Percentiles rank a stretch among this genome's conserved stretches.
These are phyloP conservation scores for Ehretia macrophylla DNA, from an alignment of 257 asterid species.

Conservation along the genomic window DNA sequence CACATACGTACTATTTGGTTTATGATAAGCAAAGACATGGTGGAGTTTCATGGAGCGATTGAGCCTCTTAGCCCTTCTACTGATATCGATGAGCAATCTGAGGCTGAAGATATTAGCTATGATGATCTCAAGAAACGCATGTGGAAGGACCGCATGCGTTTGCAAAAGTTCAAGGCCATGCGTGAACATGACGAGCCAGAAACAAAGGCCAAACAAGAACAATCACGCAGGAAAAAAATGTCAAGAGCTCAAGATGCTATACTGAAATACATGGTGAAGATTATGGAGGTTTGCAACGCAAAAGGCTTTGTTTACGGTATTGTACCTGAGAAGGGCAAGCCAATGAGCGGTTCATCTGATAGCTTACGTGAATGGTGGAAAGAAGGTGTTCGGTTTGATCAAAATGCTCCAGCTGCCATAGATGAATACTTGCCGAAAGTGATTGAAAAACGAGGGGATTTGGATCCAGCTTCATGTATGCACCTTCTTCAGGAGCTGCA, in stretches of 20 bases:
- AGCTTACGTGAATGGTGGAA: conserved; percentile 73
- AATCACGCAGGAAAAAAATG: conserved; percentile 50
- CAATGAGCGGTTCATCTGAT: conserved; percentile 51
- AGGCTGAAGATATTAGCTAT: conserved; percentile 41
- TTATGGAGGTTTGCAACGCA: conserved; percentile 64
- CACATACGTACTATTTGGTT: too few species aligned
- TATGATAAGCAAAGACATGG: neutral
- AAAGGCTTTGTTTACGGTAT: conserved; percentile 75
- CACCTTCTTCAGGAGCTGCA: conserved; percentile 50
- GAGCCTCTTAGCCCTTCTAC: conserved; percentile 26
- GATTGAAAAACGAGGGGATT: conserved; percentile 3
- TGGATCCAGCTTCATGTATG: conserved; percentile 26
- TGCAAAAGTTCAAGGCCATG: conserved; percentile 34
- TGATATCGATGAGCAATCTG: conserved; percentile 9
- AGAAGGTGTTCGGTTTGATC: conserved; percentile 39
- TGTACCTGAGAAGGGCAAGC: conserved; percentile 53
- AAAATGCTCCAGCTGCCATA: conserved; percentile 41
- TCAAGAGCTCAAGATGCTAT: conserved; percentile 49
- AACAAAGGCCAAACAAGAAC: conserved; percentile 20
- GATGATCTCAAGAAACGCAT: conserved; percentile 49
- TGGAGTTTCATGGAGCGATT: conserved; percentile 6
- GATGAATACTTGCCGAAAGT: conserved; percentile 35
- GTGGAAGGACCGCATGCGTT: conserved; percentile 47
- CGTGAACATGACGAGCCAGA: neutral
- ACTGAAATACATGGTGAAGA: conserved; percentile 59